phyloP scores from a whole-genome alignment of 2,329 filamentous ascomycete species.

The Aspergillus pseudoviridinutans region DNA sequence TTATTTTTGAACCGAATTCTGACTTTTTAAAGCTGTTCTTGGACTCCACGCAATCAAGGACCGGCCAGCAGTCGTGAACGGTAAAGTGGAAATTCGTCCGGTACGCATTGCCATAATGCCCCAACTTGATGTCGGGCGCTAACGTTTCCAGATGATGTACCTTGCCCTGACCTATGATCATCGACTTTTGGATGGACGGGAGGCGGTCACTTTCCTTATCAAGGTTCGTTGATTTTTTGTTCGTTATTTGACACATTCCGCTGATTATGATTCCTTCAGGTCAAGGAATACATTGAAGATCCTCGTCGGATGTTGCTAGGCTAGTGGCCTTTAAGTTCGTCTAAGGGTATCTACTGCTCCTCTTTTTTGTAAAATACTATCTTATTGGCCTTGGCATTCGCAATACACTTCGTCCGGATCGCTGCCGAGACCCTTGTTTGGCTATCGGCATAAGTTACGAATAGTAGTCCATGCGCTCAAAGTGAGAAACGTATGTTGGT shows the following conservation, averaged over 20 bases:
- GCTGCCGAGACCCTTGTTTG: neutral
- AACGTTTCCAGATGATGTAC: conserved; percentile 77
- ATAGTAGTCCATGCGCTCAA: neutral
- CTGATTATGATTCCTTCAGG: conserved; percentile 26
- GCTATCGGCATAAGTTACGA: neutral
- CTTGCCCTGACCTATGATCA: conserved; percentile 97
- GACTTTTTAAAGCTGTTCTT: conserved; percentile 59
- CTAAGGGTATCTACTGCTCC: neutral
- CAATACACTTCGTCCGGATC: neutral
- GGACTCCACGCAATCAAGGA: conserved; percentile 97
- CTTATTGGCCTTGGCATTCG: neutral
- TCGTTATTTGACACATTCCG: neutral
- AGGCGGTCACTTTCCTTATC: conserved; percentile 93
- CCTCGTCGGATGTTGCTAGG: conserved; percentile 81
- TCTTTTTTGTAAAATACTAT: neutral
- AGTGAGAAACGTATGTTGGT: neutral
- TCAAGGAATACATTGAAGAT: conserved; percentile 98
- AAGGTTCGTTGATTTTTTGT: conserved; percentile 51
- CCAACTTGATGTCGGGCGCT: conserved; percentile 2
- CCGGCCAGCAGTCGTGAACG: conserved; percentile 80
- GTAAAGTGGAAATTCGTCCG: conserved; percentile 89
- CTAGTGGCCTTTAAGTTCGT: conserved; percentile 14
- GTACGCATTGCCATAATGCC: conserved; percentile 35
- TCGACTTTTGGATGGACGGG: conserved; percentile 87
- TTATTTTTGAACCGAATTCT: conserved; percentile 10